These are phyloP conservation scores for Euclidium syriacum DNA, from an alignment of 345 rosid species.

Conservation along the genomic window DNA sequence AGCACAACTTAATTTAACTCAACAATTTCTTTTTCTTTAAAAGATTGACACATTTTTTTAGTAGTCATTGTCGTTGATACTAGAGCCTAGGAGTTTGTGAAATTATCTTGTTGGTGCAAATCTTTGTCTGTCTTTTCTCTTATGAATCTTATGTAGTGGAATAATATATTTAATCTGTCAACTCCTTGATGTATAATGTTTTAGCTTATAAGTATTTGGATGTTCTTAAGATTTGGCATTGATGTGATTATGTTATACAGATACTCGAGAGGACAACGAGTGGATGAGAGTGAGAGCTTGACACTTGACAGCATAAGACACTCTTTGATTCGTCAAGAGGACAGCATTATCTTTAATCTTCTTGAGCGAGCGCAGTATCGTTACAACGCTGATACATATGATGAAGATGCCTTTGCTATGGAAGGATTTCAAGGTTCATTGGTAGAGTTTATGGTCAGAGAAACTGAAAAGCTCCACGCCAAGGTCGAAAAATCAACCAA, in stretches of 20 bases:
- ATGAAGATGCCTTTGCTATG: constrained; percentile 44
- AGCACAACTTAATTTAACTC: background rate
- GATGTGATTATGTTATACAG: constrained; percentile 14
- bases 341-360: constrained; percentile 61
- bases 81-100: background rate
- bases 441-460: constrained; percentile 56
- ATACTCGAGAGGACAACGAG: constrained; percentile 30
- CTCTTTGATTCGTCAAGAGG: constrained; percentile 58
- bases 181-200: background rate
- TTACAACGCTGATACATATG: constrained; percentile 54
- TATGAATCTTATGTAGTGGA: background rate
- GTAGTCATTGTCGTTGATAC: background rate
- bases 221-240: background rate
- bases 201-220: background rate
- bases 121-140: background rate
- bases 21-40: background rate
- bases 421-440: constrained; percentile 60
- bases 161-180: background rate
- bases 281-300: constrained; percentile 54
- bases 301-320: constrained; percentile 54
- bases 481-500: constrained; percentile 27
- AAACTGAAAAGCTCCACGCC: constrained; percentile 67
- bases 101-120: background rate
- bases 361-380: constrained; percentile 63
- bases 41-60: background rate